Percentiles rank a stretch among this genome's conserved stretches.
Evolutionary conservation across 495 filamentous ascomycete species (phyloP).

Genomic region (Penicillium psychrofluorescens): DNA sequence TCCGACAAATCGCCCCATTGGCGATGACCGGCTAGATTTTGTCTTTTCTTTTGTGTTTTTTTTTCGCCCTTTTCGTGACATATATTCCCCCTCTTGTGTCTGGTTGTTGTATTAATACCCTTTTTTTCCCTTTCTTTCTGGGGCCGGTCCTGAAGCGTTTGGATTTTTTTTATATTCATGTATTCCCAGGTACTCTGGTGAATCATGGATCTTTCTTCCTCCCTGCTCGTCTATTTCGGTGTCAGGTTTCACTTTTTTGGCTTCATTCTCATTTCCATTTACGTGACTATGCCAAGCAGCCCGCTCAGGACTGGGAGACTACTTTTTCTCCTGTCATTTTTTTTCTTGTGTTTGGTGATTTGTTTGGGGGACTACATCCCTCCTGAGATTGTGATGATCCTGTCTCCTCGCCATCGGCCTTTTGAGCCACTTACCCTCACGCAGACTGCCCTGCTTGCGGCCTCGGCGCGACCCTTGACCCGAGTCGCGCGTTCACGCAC

Average conservation of each 20-base stretch:
- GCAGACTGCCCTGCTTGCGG: too few species aligned
- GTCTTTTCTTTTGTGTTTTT: conserved; percentile 1
- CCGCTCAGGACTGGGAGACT: conserved; percentile 28
- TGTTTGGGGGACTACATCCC: conserved; percentile 15
- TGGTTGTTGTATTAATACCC: conserved; percentile 24
- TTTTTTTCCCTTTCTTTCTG: conserved; percentile 14
- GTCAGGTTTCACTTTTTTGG: conserved; percentile 12
- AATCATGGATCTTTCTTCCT: conserved; percentile 6
- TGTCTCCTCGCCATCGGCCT: conserved; percentile 9
- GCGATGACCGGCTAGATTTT: conserved; percentile 15
- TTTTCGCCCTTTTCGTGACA: conserved; percentile 20
- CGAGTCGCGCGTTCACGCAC: too few species aligned
- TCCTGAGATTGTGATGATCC: conserved; percentile 14
- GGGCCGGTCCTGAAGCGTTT: conserved; percentile 26
- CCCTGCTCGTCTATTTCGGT: conserved; percentile 13
- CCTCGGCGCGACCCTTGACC: too few species aligned
- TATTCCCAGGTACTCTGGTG: conserved; percentile 15
- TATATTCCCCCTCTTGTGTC: conserved; percentile 19
- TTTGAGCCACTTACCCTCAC: too few species aligned
- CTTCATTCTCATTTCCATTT: conserved; percentile 22
- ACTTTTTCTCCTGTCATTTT: conserved; percentile 4
- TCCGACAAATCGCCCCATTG: conserved; percentile 5
- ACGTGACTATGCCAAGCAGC: conserved; percentile 39
- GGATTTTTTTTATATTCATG: conserved; percentile 7
- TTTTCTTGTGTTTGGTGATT: conserved; percentile 21